Conservation (phyloP, 192 early-diverging fungal species). For the Allomyces macrogynus region DNA sequence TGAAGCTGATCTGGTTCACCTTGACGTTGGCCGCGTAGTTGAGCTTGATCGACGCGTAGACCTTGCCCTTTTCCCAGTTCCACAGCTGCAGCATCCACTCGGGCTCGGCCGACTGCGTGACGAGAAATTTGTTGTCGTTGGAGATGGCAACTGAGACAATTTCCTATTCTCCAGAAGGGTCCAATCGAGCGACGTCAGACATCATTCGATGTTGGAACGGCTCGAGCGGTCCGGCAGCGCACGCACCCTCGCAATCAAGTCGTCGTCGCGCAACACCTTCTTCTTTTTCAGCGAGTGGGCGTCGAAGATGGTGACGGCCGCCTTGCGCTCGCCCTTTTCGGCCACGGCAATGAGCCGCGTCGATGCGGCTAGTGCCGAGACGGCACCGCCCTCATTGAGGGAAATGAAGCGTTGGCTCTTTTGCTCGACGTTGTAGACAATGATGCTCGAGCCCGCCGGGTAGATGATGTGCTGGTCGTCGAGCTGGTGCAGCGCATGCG, state of each 20-base stretch:
- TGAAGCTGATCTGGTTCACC: slow-evolving; percentile 22
- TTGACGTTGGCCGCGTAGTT: slow-evolving; percentile 16
- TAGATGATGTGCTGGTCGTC: slow-evolving; percentile 29
- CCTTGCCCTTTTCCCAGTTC: slow-evolving; percentile 28
- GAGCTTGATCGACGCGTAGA: slow-evolving; percentile 14
- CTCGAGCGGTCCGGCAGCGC: too few species aligned
- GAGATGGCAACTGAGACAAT: slow-evolving; percentile 23
- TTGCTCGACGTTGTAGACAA: slow-evolving; percentile 30
- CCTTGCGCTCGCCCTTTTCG: slow-evolving; percentile 3
- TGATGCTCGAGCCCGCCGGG: slow-evolving; percentile 24
- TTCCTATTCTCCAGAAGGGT: slow-evolving; percentile 11
- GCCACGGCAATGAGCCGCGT: slow-evolving; percentile 7
- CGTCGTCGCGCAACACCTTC: slow-evolving; percentile 5
- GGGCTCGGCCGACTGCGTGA: slow-evolving; percentile 18
- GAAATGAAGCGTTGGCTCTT: slow-evolving; percentile 23
- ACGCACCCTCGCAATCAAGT: neutral
- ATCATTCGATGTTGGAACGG: slow-evolving; percentile 1
- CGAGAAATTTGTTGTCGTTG: slow-evolving; percentile 16
- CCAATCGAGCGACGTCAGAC: neutral
- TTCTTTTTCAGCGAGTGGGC: slow-evolving; percentile 6
- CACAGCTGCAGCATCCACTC: slow-evolving; percentile 25
- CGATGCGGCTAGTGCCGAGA: slow-evolving; percentile 14
- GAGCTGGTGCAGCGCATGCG: slow-evolving; percentile 16
- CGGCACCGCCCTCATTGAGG: slow-evolving; percentile 20
- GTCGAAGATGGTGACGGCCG: slow-evolving; percentile 6